These are phyloP conservation scores for Bolboschoenus planiculmis DNA, from an alignment of 176 grass and related monocot genomes.

Conservation along the genomic window DNA sequence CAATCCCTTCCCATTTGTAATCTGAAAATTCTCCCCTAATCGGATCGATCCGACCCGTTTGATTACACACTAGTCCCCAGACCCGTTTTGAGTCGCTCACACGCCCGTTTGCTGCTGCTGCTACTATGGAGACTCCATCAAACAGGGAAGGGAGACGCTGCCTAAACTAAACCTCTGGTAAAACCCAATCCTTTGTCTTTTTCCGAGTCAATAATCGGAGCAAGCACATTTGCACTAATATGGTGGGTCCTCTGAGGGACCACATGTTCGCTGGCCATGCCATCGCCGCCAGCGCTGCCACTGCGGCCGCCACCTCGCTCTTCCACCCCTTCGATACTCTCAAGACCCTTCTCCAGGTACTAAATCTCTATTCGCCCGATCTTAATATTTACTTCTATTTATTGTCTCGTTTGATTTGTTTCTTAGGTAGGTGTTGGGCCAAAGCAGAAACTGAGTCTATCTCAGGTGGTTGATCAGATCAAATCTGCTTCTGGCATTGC, in stretches of 20 bases:
- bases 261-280: slow-evolving; percentile 61
- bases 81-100: no score
- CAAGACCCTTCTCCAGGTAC: slow-evolving; percentile 77
- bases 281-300: slow-evolving; percentile 36
- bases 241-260: slow-evolving; percentile 45
- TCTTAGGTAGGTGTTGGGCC: slow-evolving; percentile 47
- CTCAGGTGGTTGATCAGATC: slow-evolving; percentile 55
- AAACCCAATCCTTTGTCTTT: not conserved
- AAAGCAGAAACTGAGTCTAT: slow-evolving; percentile 55
- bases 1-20: no score
- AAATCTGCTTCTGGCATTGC: slow-evolving; percentile 42
- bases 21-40: no score
- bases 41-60: no score
- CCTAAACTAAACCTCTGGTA: slow-evolving; percentile 19
- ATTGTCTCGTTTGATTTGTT: not conserved
- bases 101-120: no score
- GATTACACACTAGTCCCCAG: no score
- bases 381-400: not conserved
- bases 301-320: slow-evolving; percentile 43
- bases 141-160: no score
- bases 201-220: not conserved
- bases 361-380: not conserved
- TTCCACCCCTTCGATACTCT: slow-evolving; percentile 79
- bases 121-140: no score
- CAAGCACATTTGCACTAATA: not conserved